Conservation (phyloP, 2,329 filamentous ascomycete genomes). For the Penicillium rolfsii region DNA sequence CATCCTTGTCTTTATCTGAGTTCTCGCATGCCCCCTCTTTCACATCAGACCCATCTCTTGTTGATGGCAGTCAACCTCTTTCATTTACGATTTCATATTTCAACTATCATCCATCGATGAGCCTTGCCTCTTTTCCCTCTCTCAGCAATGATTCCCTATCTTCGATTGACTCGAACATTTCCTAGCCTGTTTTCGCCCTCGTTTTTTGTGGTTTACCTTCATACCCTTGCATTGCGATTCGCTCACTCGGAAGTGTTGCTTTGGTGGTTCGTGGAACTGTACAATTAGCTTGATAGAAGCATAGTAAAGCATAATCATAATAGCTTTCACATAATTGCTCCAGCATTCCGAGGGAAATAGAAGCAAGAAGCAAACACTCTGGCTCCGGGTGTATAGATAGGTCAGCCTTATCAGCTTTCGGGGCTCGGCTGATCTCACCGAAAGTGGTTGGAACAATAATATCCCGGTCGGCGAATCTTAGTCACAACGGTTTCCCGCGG, state of each 20-base stretch:
- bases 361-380: background rate
- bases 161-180: slow-evolving; percentile 12
- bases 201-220: slow-evolving; percentile 14
- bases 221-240: slow-evolving; percentile 34
- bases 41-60: background rate
- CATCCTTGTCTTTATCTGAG: slow-evolving; percentile 8
- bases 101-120: background rate
- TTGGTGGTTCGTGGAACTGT: slow-evolving; percentile 10
- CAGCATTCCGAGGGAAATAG: background rate
- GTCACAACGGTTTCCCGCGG: slow-evolving; percentile 34
- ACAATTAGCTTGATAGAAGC: slow-evolving; percentile 23
- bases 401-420: background rate
- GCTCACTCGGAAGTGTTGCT: slow-evolving; percentile 14
- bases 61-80: slow-evolving; percentile 1
- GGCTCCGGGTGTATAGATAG: background rate
- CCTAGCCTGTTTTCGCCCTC: background rate
- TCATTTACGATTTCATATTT: slow-evolving; percentile 6
- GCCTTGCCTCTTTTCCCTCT: background rate
- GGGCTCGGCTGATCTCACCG: background rate
- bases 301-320: slow-evolving; percentile 30
- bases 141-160: slow-evolving; percentile 6
- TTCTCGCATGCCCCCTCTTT: background rate
- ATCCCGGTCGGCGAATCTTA: slow-evolving; percentile 14
- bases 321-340: slow-evolving; percentile 11
- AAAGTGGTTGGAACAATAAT: slow-evolving; percentile 12